phyloP scores from a whole-genome alignment of 306 rosid species.

The Neltuma alba region DNA sequence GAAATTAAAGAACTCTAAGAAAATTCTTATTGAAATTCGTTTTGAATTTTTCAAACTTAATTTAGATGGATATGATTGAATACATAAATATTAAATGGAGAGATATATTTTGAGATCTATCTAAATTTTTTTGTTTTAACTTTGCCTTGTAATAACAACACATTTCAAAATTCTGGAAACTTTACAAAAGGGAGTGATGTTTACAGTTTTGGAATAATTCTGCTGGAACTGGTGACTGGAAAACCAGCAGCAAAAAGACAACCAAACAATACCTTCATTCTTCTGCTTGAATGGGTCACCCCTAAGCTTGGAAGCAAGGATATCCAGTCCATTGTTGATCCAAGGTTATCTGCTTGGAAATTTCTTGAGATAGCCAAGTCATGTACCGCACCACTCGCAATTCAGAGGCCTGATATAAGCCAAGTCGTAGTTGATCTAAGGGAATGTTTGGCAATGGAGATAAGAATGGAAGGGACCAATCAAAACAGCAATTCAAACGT shows the following conservation, averaged over 20 bases:
- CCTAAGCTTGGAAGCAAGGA: slow-evolving; percentile 33
- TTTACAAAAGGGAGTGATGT: slow-evolving; percentile 35
- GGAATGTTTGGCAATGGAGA: slow-evolving; percentile 39
- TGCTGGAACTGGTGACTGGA: slow-evolving; percentile 44
- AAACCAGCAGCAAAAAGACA: slow-evolving; percentile 21
- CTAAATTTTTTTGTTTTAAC: background rate
- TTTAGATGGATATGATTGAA: background rate
- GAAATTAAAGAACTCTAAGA: background rate
- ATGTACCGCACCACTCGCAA: slow-evolving; percentile 3
- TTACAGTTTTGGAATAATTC: slow-evolving; percentile 45
- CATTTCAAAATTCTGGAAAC: slow-evolving; percentile 29
- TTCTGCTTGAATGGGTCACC: slow-evolving; percentile 34
- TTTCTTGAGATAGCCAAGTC: slow-evolving; percentile 31
- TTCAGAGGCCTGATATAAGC: slow-evolving; percentile 44
- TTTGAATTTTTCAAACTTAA: background rate
- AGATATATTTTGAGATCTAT: background rate
- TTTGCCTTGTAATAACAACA: too few relatives aligned
- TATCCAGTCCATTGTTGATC: slow-evolving; percentile 30
- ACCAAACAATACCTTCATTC: background rate
- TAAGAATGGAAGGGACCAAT: background rate
- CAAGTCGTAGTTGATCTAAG: slow-evolving; percentile 34
- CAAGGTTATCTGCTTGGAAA: slow-evolving; percentile 41
- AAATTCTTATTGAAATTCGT: background rate
- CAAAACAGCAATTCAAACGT: background rate
- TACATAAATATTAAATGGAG: background rate